Evolutionary conservation across 495 filamentous ascomycete genomes (phyloP).

Genomic region (Baudoinia panamericana): DNA sequence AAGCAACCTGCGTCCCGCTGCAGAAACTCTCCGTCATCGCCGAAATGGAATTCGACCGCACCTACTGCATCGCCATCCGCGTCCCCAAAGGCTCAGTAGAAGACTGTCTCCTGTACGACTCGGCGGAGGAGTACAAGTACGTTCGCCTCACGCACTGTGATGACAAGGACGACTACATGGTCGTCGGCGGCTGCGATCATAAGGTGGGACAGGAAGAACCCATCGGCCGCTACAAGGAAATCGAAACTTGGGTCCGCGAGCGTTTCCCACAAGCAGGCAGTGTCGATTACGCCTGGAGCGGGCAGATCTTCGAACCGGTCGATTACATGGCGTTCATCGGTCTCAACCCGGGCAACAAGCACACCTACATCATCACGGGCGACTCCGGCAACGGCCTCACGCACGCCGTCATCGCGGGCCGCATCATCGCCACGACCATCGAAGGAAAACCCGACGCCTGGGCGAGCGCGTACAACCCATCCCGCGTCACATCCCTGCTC

Average conservation of each 20-base stretch:
- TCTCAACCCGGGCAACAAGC: conserved; percentile 38
- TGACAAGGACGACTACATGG: conserved; percentile 40
- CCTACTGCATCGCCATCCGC: conserved; percentile 46
- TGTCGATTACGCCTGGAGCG: conserved; percentile 43
- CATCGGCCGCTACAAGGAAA: conserved; percentile 1
- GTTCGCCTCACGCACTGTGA: conserved; percentile 40
- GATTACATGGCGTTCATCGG: conserved; percentile 42
- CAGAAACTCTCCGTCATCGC: conserved; percentile 41
- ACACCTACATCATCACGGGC: conserved; percentile 43
- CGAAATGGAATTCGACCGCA: conserved; percentile 38
- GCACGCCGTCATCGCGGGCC: conserved; percentile 41
- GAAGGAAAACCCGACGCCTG: conserved; percentile 36
- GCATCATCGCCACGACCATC: conserved; percentile 43
- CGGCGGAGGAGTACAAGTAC: conserved; percentile 42
- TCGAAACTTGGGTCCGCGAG: conserved; percentile 34
- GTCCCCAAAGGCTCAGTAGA: conserved; percentile 38
- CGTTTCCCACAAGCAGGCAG: conserved; percentile 38
- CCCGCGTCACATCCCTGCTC: conserved; percentile 30
- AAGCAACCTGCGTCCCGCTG: conserved; percentile 44
- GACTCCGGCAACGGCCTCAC: conserved; percentile 49
- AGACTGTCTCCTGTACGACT: conserved; percentile 44
- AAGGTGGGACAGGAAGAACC: conserved; percentile 43
- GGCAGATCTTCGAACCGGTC: conserved; percentile 44
- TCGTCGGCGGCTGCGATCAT: conserved; percentile 48
- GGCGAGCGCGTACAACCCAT: conserved; percentile 38